phyloP scores from a whole-genome alignment of 306 rosid genomes.

The Vachellia collinsii region DNA sequence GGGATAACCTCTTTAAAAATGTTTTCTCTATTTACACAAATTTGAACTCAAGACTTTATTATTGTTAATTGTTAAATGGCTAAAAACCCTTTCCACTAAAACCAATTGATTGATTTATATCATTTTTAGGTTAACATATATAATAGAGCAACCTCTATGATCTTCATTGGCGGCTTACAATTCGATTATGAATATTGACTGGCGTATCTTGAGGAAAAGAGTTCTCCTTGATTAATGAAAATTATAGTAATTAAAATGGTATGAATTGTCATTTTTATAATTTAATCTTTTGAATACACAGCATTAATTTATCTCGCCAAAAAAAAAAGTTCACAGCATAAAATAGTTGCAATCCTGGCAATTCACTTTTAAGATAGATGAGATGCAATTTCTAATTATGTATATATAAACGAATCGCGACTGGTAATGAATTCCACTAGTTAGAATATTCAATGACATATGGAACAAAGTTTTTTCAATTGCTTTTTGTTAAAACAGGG shows the following conservation, averaged over 20 bases:
- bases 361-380: neutral
- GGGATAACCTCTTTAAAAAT: too few relatives aligned
- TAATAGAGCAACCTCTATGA: neutral
- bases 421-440: neutral
- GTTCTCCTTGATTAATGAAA: neutral
- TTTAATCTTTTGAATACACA: neutral
- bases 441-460: neutral
- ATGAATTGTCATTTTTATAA: too few relatives aligned
- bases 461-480: neutral
- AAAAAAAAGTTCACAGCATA: neutral
- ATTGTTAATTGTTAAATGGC: too few relatives aligned
- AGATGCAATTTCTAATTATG: neutral
- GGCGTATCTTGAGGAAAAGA: neutral
- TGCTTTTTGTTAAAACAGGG: constrained; percentile 43
- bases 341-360: neutral
- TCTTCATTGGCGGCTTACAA: neutral
- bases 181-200: neutral
- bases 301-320: neutral
- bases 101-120: too few relatives aligned
- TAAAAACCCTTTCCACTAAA: too few relatives aligned
- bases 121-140: neutral
- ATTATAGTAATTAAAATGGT: neutral
- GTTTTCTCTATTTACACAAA: too few relatives aligned
- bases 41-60: too few relatives aligned
- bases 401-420: neutral